Percentiles rank a stretch among this genome's conserved stretches.
Conservation (phyloP, 1,139 yeast species). For the Yamadazyma conglobata region DNA sequence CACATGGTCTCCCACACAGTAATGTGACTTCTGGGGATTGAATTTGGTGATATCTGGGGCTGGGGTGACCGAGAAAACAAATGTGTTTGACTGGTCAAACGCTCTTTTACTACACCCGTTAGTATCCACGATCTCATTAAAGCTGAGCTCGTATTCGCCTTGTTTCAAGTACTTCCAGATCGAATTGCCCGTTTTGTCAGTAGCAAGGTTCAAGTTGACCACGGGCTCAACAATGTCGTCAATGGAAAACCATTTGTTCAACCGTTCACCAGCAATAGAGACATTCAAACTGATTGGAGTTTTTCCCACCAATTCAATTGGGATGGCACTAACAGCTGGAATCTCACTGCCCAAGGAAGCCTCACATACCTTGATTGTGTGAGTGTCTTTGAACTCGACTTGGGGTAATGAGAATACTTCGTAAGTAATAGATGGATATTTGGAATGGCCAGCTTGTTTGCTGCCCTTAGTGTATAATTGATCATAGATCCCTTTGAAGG, state of each 20-base stretch:
- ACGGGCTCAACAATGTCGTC: background rate
- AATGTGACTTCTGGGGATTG: slow-evolving; percentile 37
- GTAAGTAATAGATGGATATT: slow-evolving; percentile 51
- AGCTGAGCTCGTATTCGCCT: slow-evolving; percentile 56
- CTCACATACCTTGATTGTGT: slow-evolving; percentile 57
- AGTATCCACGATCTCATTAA: slow-evolving; percentile 59
- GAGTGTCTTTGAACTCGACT: slow-evolving; percentile 46
- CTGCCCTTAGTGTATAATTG: slow-evolving; percentile 55
- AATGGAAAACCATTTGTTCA: slow-evolving; percentile 3
- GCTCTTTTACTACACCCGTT: slow-evolving; percentile 60
- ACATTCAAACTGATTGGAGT: slow-evolving; percentile 63
- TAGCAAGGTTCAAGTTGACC: slow-evolving; percentile 13
- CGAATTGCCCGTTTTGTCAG: slow-evolving; percentile 6
- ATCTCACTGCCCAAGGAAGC: slow-evolving; percentile 32
- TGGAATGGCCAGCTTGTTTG: slow-evolving; percentile 24
- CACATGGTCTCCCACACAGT: slow-evolving; percentile 92
- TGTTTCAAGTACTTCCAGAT: slow-evolving; percentile 11
- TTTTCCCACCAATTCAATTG: slow-evolving; percentile 52
- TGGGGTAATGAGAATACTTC: slow-evolving; percentile 59
- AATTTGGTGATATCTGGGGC: slow-evolving; percentile 61
- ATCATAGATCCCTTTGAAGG: slow-evolving; percentile 64
- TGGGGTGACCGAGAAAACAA: slow-evolving; percentile 61
- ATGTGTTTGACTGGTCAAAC: slow-evolving; percentile 34
- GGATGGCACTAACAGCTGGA: slow-evolving; percentile 42
- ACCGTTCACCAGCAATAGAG: slow-evolving; percentile 25